A percentile compares a stretch with the other conserved stretches of the same genome.
phyloP scores from a whole-genome alignment of 805 yeast genomes.

The Metschnikowia picachoensis region DNA sequence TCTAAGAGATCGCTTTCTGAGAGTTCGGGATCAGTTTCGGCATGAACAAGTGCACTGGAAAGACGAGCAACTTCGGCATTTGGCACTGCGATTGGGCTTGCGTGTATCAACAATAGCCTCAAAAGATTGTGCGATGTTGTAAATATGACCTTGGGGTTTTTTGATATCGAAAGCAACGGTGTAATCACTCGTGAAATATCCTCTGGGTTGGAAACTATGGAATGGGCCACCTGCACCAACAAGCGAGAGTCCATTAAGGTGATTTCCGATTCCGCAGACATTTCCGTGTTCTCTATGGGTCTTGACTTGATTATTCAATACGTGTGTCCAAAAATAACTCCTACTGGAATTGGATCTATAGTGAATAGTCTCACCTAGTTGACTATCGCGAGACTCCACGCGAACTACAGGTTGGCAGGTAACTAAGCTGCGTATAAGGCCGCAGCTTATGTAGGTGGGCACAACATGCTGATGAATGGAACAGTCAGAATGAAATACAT shows the following conservation, averaged over 20 bases:
- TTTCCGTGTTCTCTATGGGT: neutral
- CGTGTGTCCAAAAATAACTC: no score
- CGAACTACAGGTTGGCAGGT: no score
- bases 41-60: slow-evolving; percentile 1
- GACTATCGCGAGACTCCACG: no score
- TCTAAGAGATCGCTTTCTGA: slow-evolving; percentile 8
- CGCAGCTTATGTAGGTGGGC: no score
- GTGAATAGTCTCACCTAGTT: no score
- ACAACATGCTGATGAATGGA: no score
- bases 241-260: slow-evolving; percentile 11
- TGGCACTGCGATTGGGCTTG: slow-evolving; percentile 11
- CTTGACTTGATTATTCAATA: no score
- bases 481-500: no score
- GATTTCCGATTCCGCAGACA: slow-evolving; percentile 1
- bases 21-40: neutral
- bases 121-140: slow-evolving; percentile 10
- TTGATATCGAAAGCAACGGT: slow-evolving; percentile 6
- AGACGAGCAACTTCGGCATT: slow-evolving; percentile 1
- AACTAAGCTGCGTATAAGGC: no score
- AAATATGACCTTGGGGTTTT: neutral
- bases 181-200: slow-evolving; percentile 1
- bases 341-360: no score
- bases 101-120: slow-evolving; percentile 7
- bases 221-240: slow-evolving; percentile 7
- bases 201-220: slow-evolving; percentile 7